Evolutionary conservation across 768 basidiomycete genomes (phyloP), one percentile per base, ranked within the genome.

Genomic region (Amanita inopinata): DNA sequence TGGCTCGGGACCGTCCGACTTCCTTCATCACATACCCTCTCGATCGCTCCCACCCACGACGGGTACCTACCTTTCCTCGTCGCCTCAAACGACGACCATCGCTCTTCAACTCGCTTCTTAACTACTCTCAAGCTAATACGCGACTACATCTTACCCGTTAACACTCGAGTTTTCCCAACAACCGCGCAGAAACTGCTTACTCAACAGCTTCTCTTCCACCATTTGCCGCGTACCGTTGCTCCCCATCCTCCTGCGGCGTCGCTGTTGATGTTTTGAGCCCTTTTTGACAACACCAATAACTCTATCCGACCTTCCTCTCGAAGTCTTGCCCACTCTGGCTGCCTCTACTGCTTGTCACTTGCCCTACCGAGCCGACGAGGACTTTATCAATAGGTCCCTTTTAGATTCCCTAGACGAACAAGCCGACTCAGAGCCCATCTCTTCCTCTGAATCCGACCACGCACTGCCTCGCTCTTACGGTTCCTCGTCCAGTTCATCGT

Each of bases 301-400:
- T 37, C 39, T 51, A 35, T 47, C 30, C 45, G 51, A 39, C 40
- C 32, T 51, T 48, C 51, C 48, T 37, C n/a, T 33, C 30, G n/a
- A 18, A 45, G 46, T 42, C 39, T 56, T 61, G 63, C 63, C 60
- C 73, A 71, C 55, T 53, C 73, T 76, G 74, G 74, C 74, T 62
- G 59, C 69, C 57, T 63, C 68, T 45, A 56, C 65, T 49, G 57
- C 54, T 49, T 59, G 62, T 54, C 61, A 60, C 33, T 54, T 56
- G 49, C 57, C 54, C 51, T 65, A 64, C 53, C 65, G 59, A 49
- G 58, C 62, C 44, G 81, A 79, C 75, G 86, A 89, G 74, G 85
- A 83, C 63, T 79, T 80, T 55, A 86, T 89, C 59, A 89, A 88
- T 68, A 80, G 80, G 59, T 87, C 85, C 42, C 73, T 89, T 46